These are phyloP conservation scores for Calonectria pseudoreteaudii DNA, from an alignment of 2,329 filamentous ascomycete genomes.

Conservation along the genomic window DNA sequence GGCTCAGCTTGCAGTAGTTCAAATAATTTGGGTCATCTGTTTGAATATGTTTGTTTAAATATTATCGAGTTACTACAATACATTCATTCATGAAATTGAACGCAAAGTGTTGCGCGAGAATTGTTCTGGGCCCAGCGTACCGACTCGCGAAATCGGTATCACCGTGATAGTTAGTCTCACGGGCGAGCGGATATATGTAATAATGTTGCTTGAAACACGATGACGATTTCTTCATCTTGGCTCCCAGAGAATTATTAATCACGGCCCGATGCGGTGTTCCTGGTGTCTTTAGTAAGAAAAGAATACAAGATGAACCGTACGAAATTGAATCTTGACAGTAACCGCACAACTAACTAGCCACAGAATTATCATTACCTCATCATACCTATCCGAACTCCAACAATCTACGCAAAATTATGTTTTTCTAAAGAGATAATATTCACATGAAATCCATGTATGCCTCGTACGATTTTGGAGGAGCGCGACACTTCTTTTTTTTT, in stretches of 20 bases:
- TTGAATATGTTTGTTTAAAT: neutral
- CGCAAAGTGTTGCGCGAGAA: neutral
- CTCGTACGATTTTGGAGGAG: too few species aligned
- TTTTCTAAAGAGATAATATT: too few species aligned
- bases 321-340: too few species aligned
- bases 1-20: constrained; percentile 11
- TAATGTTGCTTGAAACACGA: neutral
- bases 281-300: neutral
- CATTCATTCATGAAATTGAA: neutral
- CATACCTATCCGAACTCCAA: too few species aligned
- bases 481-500: too few species aligned
- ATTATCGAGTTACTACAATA: neutral
- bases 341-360: too few species aligned
- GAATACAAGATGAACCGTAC: too few species aligned
- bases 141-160: neutral
- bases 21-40: neutral
- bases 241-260: neutral
- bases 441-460: too few species aligned
- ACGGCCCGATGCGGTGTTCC: neutral
- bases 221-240: neutral
- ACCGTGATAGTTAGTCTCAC: neutral
- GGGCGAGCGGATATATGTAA: neutral
- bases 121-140: neutral
- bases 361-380: too few species aligned
- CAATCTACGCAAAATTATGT: too few species aligned